Base-by-base conservation (phyloP, 2,329 filamentous ascomycete genomes). In the Monilinia vaccinii-corymbosi region DNA sequence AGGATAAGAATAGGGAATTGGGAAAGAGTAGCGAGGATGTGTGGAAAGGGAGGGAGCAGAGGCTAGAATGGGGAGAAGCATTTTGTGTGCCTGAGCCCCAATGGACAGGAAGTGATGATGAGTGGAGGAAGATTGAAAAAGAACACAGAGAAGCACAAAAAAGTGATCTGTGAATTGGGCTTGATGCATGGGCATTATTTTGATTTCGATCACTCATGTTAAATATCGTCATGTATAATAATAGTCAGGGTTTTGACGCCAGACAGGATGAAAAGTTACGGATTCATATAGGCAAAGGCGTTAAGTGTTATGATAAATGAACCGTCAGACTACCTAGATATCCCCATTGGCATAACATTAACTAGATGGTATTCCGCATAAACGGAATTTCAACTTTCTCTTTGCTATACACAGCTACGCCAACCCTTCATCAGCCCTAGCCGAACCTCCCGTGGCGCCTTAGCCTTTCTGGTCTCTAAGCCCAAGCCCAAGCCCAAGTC, bases 11-110 rank as follows among this genome's bases (percentile, higher is more conserved):
- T 72, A 87, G 91, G 73, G 80, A 78, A 75, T 18, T 73, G 78
- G 16, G 84, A 84, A 82, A 82, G 21, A 96, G 85, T 72, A 96
- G 90, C 75, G 90, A 97, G 76, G 89, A 97, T 77, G 78, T 99
- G 4, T 99, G 94, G 94, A 82, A 87, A 72, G 79, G 86, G 59
- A 83, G 94, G 68, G 78, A 79, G 40, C 79, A 82, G 64, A 83
- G 80, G 64, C 75, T 93, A 7, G 74, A 75, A 65, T 76, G 75
- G 53, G 72, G 70, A 28, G 62, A 65, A 44, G 70, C 67, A 32
- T 71, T 71, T 56, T 65, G 59, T 55, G 28, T 38, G 45, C 34
- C 46, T 38, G 57, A 45, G 9, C 48, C 31, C 4, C 44, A 55
- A 25, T 53, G 57, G 57, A n/a, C 32, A 11, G 57, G 48, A 23